Evolutionary conservation across 257 asterid genomes (phyloP).

Genomic region (Handroanthus guayacan): DNA sequence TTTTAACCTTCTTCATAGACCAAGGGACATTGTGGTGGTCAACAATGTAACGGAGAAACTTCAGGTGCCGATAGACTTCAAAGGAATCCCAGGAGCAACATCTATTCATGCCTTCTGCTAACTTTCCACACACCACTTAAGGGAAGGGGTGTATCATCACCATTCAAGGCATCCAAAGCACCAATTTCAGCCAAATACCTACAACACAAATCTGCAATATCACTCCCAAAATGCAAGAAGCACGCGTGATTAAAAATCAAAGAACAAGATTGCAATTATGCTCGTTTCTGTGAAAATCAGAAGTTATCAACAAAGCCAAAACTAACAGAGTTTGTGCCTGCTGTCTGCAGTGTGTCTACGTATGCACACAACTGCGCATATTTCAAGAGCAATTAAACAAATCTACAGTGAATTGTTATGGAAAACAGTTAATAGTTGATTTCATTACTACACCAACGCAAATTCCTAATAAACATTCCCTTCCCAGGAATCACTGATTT

Average conservation of each 20-base stretch:
- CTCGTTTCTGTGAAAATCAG: too few species aligned
- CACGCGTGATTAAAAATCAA: too few species aligned
- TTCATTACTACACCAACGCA: too few species aligned
- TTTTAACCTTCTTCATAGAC: conserved; percentile 55
- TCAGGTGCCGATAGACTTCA: conserved; percentile 76
- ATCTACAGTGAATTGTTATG: too few species aligned
- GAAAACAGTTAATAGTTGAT: too few species aligned
- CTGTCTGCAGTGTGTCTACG: too few species aligned
- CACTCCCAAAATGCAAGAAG: conserved; percentile 26
- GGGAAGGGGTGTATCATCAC: conserved; percentile 47
- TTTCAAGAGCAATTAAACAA: too few species aligned
- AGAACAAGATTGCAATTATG: too few species aligned
- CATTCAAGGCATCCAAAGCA: conserved; percentile 57
- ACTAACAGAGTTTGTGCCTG: too few species aligned
- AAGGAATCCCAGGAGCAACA: conserved; percentile 77
- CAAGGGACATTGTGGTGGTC: conserved; percentile 73
- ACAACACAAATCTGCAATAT: conserved; percentile 25
- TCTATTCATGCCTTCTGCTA: conserved; percentile 51
- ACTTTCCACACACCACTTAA: conserved; percentile 55
- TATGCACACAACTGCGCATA: too few species aligned
- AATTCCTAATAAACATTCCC: too few species aligned
- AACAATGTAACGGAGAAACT: conserved; percentile 83
- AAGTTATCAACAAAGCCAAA: too few species aligned
- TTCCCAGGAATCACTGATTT: not conserved
- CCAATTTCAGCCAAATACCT: conserved; percentile 84